Evolutionary conservation across 257 asterid species (phyloP).

Genomic region (Prunella vulgaris): DNA sequence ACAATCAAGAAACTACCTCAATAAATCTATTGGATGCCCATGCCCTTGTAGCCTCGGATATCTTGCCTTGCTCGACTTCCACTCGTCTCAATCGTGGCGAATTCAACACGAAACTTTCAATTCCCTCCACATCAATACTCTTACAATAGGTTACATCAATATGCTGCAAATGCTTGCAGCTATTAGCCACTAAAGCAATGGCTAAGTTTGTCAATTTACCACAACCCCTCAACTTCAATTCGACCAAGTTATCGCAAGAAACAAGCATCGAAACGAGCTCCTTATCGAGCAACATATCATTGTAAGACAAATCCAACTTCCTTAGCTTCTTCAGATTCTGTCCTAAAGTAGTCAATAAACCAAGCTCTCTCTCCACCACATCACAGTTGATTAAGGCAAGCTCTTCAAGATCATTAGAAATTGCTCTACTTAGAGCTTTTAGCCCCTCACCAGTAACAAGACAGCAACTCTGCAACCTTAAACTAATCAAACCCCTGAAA

Average conservation of each 20-base stretch:
- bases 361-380: slow-evolving; percentile 58
- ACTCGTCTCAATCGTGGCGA: slow-evolving; percentile 34
- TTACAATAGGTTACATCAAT: slow-evolving; percentile 50
- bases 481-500: slow-evolving; percentile 43
- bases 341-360: slow-evolving; percentile 56
- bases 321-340: slow-evolving; percentile 55
- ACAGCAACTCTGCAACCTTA: slow-evolving; percentile 68
- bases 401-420: slow-evolving; percentile 43
- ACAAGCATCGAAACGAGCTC: slow-evolving; percentile 63
- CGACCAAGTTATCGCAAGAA: slow-evolving; percentile 48
- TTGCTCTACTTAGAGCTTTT: slow-evolving; percentile 36
- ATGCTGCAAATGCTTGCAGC: slow-evolving; percentile 40
- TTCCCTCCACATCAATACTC: slow-evolving; percentile 41
- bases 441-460: slow-evolving; percentile 68
- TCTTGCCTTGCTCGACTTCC: slow-evolving; percentile 54
- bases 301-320: slow-evolving; percentile 69
- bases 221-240: slow-evolving; percentile 72
- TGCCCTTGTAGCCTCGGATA: slow-evolving; percentile 35
- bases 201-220: slow-evolving; percentile 33
- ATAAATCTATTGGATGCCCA: slow-evolving; percentile 37
- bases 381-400: slow-evolving; percentile 64
- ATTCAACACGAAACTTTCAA: slow-evolving; percentile 45
- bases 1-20: slow-evolving; percentile 38
- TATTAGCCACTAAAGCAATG: slow-evolving; percentile 29
- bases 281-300: slow-evolving; percentile 60